phyloP scores from a whole-genome alignment of 345 rosid species.

The Balakata baccata region DNA sequence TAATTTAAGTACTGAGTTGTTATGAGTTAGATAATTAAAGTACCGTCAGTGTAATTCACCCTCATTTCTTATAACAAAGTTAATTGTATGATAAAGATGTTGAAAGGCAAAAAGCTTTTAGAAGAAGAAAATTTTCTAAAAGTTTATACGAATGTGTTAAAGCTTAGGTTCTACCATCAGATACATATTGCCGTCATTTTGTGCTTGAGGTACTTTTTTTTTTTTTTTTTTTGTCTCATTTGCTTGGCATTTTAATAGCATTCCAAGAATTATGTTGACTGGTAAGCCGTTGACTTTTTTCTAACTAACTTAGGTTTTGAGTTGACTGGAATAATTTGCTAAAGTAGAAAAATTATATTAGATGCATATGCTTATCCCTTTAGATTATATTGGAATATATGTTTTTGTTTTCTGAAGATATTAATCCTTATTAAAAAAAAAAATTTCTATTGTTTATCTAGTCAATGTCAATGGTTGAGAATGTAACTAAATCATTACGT shows the following conservation, averaged over 20 bases:
- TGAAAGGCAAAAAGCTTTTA: conserved; percentile 79
- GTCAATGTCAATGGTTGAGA: neutral
- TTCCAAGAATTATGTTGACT: conserved; percentile 43
- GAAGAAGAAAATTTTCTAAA: conserved; percentile 77
- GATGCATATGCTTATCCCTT: neutral
- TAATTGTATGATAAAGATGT: conserved; percentile 46
- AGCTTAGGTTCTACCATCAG: conserved; percentile 76
- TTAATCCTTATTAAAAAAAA: neutral
- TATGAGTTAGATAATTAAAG: no score
- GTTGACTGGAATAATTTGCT: conserved; percentile 6
- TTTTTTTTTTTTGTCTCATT: conserved; percentile 12
- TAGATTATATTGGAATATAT: neutral
- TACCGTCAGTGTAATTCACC: no score
- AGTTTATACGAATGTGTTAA: conserved; percentile 84
- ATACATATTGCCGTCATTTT: conserved; percentile 94
- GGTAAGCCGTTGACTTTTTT: conserved; percentile 44
- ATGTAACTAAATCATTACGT: neutral
- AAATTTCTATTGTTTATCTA: neutral
- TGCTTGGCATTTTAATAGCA: neutral
- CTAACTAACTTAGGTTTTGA: neutral
- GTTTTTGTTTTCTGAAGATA: neutral
- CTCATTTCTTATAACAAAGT: neutral
- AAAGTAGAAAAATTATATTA: neutral
- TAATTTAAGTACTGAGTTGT: no score
- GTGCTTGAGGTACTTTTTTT: conserved; percentile 79